Evolutionary conservation across 345 rosid genomes (phyloP).

Genomic region (Eucalyptus polybractea): DNA sequence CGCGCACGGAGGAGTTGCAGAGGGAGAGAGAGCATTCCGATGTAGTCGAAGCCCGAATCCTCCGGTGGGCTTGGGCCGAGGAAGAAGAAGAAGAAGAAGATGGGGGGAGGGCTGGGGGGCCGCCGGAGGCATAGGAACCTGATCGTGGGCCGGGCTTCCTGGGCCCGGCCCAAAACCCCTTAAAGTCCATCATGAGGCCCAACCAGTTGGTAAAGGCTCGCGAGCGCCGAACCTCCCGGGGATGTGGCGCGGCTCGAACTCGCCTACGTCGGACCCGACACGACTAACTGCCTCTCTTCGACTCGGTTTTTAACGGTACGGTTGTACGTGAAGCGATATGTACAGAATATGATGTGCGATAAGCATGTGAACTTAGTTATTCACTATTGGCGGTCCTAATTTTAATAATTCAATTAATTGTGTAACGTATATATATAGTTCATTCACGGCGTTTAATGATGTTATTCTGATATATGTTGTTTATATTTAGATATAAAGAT

Average conservation of each 20-base stretch:
- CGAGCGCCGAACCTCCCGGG: background rate
- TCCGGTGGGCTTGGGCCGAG: background rate
- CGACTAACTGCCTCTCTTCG: background rate
- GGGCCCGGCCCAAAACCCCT: background rate
- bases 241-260: background rate
- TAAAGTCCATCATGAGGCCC: background rate
- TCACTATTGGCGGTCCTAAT: background rate
- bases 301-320: background rate
- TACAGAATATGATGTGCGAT: background rate
- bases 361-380: background rate
- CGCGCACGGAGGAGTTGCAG: background rate
- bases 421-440: background rate
- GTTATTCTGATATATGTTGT: background rate
- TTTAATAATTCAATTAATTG: background rate
- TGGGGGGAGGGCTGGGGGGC: background rate
- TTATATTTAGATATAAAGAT: too few species aligned
- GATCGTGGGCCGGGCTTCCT: background rate
- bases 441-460: background rate
- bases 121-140: background rate
- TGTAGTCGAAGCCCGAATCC: background rate
- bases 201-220: background rate
- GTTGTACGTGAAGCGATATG: background rate
- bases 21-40: background rate
- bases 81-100: background rate
- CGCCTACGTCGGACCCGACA: background rate